Evolutionary conservation across 768 basidiomycete species (phyloP).

Genomic region (Naganishia friedmannii): DNA sequence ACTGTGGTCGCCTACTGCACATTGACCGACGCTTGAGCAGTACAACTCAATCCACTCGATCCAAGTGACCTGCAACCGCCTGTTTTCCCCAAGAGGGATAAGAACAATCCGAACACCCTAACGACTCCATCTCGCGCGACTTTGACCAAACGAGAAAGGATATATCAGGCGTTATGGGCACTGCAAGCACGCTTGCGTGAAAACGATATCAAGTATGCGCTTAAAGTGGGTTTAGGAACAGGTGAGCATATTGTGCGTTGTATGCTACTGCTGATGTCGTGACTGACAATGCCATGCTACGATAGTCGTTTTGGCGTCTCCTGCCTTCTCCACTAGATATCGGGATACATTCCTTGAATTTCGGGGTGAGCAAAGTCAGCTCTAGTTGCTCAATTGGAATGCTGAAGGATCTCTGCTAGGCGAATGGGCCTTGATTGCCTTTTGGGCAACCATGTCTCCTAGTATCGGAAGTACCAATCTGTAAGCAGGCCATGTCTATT

Average conservation of each 20-base stretch:
- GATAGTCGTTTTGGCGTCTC: conserved; percentile 69
- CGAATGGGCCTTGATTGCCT: conserved; percentile 94
- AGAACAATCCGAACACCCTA: conserved; percentile 80
- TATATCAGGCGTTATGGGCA: conserved; percentile 71
- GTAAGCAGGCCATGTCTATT: conserved; percentile 47
- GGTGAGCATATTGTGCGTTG: conserved; percentile 35
- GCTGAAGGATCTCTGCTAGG: neutral
- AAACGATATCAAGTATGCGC: conserved; percentile 76
- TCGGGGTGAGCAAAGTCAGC: conserved; percentile 56
- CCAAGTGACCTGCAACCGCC: conserved; percentile 57
- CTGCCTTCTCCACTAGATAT: conserved; percentile 79
- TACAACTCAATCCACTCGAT: conserved; percentile 51
- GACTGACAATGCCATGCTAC: conserved; percentile 45
- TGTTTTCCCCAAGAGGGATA: conserved; percentile 74
- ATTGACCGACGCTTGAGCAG: conserved; percentile 31
- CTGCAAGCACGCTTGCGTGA: conserved; percentile 66
- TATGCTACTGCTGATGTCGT: neutral
- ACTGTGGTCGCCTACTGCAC: neutral
- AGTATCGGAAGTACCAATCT: conserved; percentile 71
- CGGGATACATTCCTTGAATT: conserved; percentile 75
- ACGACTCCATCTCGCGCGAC: conserved; percentile 68
- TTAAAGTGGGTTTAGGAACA: conserved; percentile 65
- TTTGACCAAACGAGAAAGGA: conserved; percentile 62
- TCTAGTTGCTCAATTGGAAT: too few species aligned
- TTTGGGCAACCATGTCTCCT: conserved; percentile 54